Percentiles rank a stretch among this genome's conserved stretches.
Evolutionary conservation across 495 filamentous ascomycete genomes (phyloP).

Genomic region (Penicillium coffeae): DNA sequence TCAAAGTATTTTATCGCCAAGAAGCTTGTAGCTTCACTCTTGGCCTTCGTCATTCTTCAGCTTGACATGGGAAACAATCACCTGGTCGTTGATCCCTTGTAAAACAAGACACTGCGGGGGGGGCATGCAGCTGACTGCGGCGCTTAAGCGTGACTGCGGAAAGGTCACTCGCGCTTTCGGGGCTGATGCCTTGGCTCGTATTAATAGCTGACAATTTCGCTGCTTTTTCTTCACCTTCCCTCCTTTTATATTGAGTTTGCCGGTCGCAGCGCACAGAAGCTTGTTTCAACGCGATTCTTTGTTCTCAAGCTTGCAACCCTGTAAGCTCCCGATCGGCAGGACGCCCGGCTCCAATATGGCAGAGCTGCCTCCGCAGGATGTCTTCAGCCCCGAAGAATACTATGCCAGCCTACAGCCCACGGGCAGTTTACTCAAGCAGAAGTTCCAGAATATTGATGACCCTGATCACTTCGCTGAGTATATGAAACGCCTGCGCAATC

Average conservation of each 20-base stretch:
- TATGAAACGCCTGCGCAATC: conserved; percentile 30
- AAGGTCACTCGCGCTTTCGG: conserved; percentile 13
- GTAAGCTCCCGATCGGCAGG: neutral
- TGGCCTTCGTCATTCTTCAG: neutral
- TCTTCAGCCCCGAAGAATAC: no score
- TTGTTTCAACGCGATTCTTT: no score
- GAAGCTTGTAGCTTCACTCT: no score
- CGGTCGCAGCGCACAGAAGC: neutral
- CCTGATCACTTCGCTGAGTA: conserved; percentile 39
- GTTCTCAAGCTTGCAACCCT: no score
- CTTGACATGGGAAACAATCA: neutral
- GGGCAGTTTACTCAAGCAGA: no score
- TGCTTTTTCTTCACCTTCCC: neutral
- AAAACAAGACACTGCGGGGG: neutral
- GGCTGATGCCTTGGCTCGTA: conserved; percentile 17
- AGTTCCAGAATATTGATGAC: conserved; percentile 56
- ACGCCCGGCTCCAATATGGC: neutral
- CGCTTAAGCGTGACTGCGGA: conserved; percentile 28
- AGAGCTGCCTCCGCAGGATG: neutral
- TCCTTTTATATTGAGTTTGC: neutral
- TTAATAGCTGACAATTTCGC: neutral
- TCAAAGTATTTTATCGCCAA: no score
- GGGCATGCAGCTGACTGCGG: conserved; percentile 20
- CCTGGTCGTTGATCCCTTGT: neutral
- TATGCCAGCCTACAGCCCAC: no score